phyloP scores from a whole-genome alignment of 2,329 filamentous ascomycete species.

The Sclerotinia sclerotiorum region DNA sequence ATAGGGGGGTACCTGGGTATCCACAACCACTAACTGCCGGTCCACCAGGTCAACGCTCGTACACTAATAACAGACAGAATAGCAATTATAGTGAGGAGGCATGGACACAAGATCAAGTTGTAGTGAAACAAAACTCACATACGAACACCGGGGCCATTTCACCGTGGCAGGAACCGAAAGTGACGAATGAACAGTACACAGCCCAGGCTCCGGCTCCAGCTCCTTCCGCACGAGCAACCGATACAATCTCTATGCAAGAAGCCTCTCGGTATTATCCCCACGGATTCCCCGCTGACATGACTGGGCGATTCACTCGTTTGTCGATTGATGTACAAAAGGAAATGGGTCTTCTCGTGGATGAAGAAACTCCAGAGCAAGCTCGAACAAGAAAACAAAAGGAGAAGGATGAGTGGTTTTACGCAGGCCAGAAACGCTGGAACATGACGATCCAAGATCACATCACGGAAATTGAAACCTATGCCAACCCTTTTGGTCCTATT shows the following conservation, averaged over 20 bases:
- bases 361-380: constrained; percentile 18
- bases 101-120: constrained; percentile 17
- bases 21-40: constrained; percentile 42
- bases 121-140: background rate
- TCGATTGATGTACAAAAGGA: constrained; percentile 24
- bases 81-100: constrained; percentile 21
- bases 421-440: constrained; percentile 34
- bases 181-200: constrained; percentile 6
- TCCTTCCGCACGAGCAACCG: constrained; percentile 19
- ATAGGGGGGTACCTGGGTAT: constrained; percentile 31
- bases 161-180: constrained; percentile 22
- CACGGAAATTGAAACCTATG: constrained; percentile 28
- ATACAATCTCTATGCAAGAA: constrained; percentile 34
- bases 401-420: constrained; percentile 37
- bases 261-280: constrained; percentile 37
- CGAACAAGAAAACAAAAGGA: constrained; percentile 25
- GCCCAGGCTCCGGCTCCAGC: background rate
- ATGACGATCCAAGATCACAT: constrained; percentile 36
- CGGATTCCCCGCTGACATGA: constrained; percentile 35
- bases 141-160: background rate
- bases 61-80: constrained; percentile 22
- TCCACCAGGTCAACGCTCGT: constrained; percentile 39
- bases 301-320: constrained; percentile 29
- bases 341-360: constrained; percentile 24
- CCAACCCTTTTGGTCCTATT: constrained; percentile 28